Percentiles rank a stretch among this genome's conserved stretches.
These are phyloP conservation scores for Nigrograna mackinnonii DNA, from an alignment of 2,329 filamentous ascomycete genomes.

Conservation along the genomic window DNA sequence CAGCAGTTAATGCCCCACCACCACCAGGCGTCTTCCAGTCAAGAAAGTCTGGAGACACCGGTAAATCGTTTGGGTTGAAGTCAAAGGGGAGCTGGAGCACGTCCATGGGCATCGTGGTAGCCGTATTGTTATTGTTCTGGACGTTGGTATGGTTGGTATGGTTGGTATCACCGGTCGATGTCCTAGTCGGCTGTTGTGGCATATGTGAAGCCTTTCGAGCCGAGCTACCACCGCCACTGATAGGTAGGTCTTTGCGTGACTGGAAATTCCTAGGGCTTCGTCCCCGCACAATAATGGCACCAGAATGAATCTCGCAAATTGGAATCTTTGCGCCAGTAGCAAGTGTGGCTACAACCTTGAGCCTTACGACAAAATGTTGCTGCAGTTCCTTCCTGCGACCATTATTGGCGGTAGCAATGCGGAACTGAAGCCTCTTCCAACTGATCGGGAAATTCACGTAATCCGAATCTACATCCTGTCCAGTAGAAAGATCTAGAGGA, in stretches of 20 bases:
- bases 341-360: constrained; percentile 84
- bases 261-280: constrained; percentile 95
- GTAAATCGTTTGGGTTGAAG: constrained; percentile 45
- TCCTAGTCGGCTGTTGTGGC: constrained; percentile 38
- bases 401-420: constrained; percentile 95
- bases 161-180: constrained; percentile 39
- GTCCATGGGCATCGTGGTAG: constrained; percentile 35
- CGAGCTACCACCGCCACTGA: constrained; percentile 77
- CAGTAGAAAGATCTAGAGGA: constrained; percentile 67
- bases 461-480: constrained; percentile 76
- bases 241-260: constrained; percentile 86
- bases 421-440: constrained; percentile 91
- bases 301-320: constrained; percentile 82
- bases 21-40: constrained; percentile 48
- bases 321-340: constrained; percentile 81
- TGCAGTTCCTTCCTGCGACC: constrained; percentile 92
- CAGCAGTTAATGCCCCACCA: constrained; percentile 46
- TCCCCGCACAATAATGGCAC: constrained; percentile 90
- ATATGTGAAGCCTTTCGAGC: constrained; percentile 63
- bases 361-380: constrained; percentile 89
- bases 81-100: constrained; percentile 45
- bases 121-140: constrained; percentile 21
- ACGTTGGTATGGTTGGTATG: constrained; percentile 31
- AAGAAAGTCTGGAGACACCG: constrained; percentile 45
- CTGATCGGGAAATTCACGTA: constrained; percentile 90